These are phyloP conservation scores for Cercospora zeina DNA, from an alignment of 2,329 filamentous ascomycete genomes.

Conservation along the genomic window DNA sequence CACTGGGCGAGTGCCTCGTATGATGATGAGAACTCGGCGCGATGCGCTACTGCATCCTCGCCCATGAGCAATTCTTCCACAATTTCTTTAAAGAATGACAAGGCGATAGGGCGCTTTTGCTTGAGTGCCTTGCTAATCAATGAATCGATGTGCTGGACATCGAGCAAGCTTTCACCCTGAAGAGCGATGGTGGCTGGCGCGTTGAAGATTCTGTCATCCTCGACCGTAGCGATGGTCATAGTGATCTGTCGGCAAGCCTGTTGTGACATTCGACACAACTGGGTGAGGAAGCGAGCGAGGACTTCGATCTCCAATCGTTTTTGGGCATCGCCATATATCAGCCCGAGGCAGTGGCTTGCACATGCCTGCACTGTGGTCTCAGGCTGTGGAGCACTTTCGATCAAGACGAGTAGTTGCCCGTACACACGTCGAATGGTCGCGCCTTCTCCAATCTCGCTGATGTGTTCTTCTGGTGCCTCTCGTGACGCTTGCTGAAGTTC, in stretches of 20 bases:
- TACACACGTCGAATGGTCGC: conserved; percentile 60
- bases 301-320: conserved; percentile 63
- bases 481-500: conserved; percentile 59
- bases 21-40: conserved; percentile 81
- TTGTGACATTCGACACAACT: conserved; percentile 63
- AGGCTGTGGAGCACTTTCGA: conserved; percentile 57
- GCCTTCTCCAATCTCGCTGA: conserved; percentile 58
- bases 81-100: conserved; percentile 78
- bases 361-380: conserved; percentile 41
- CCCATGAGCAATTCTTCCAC: conserved; percentile 77
- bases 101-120: conserved; percentile 67
- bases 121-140: conserved; percentile 72
- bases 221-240: conserved; percentile 52
- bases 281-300: conserved; percentile 60
- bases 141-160: conserved; percentile 59
- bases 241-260: conserved; percentile 57
- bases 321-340: conserved; percentile 57
- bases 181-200: conserved; percentile 61
- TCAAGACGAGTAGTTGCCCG: conserved; percentile 56
- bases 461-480: conserved; percentile 58
- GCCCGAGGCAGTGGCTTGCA: conserved; percentile 31
- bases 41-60: conserved; percentile 73
- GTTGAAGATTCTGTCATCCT: conserved; percentile 64
- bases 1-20: conserved; percentile 79
- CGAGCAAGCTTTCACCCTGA: conserved; percentile 60